These are phyloP conservation scores for Fistulifera solaris DNA, from an alignment of 108 stramenopile genomes.

Conservation along the genomic window DNA sequence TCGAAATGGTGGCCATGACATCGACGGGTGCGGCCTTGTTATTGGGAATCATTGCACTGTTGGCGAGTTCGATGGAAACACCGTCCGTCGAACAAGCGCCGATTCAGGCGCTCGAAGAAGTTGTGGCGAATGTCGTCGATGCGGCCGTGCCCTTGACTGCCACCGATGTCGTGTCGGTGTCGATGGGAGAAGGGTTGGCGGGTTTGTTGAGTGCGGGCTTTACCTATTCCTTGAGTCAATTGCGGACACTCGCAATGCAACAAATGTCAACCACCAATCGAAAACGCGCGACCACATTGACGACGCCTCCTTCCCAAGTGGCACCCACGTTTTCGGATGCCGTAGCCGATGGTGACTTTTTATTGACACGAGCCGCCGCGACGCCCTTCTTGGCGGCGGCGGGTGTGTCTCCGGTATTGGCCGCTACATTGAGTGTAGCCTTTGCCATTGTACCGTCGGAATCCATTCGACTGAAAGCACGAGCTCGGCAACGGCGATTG, in stretches of 20 bases:
- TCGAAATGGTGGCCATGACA: conserved; percentile 40
- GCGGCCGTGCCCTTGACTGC: conserved; percentile 48
- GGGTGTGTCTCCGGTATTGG: conserved; percentile 50
- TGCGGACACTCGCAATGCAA: background rate
- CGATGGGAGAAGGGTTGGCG: conserved; percentile 62
- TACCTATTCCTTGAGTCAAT: background rate
- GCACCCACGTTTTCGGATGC: conserved; percentile 20
- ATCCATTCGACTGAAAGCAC: conserved; percentile 38
- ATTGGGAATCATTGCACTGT: conserved; percentile 26
- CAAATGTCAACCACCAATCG: background rate
- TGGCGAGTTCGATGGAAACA: conserved; percentile 18
- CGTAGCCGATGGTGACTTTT: conserved; percentile 73
- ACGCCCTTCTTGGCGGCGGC: conserved; percentile 42
- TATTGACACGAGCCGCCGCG: conserved; percentile 50
- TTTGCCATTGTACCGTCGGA: conserved; percentile 58
- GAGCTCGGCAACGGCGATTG: conserved; percentile 18
- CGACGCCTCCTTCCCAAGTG: background rate
- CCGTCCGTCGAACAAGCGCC: background rate
- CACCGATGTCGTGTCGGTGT: conserved; percentile 54
- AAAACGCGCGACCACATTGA: background rate
- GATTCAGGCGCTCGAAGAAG: conserved; percentile 15
- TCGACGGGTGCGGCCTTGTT: conserved; percentile 22
- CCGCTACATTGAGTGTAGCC: conserved; percentile 38
- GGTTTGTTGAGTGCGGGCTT: conserved; percentile 47
- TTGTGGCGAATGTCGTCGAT: conserved; percentile 34